Conservation (phyloP, 2,329 filamentous ascomycete species). For the Botryotinia narcissicola region DNA sequence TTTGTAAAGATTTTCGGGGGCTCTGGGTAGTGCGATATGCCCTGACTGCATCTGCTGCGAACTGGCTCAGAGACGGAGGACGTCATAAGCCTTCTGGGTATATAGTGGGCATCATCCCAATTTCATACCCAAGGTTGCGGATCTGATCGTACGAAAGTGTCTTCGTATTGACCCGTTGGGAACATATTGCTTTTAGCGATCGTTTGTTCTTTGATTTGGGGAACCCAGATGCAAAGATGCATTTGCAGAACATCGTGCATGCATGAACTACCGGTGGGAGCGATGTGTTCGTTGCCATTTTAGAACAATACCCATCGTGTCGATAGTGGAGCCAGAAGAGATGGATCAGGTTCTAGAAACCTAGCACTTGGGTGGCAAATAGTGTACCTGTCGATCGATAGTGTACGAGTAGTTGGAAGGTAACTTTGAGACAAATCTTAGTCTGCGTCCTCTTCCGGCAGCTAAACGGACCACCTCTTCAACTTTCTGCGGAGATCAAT, state of each 20-base stretch:
- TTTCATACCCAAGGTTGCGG: not conserved
- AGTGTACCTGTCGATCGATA: not conserved
- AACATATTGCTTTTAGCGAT: not conserved
- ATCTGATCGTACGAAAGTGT: not conserved
- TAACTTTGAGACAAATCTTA: not conserved
- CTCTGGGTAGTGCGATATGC: not conserved
- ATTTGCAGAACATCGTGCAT: constrained; percentile 3
- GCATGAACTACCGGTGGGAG: constrained; percentile 9
- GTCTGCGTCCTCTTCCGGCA: not conserved
- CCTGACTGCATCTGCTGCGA: not conserved
- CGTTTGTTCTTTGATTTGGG: not conserved
- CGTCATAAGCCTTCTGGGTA: not conserved
- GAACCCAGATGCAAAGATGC: not conserved
- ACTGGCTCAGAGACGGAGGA: not conserved
- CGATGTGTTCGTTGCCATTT: not conserved
- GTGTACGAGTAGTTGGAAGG: not conserved
- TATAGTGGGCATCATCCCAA: not conserved
- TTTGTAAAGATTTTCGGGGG: not conserved
- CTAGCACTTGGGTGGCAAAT: not conserved
- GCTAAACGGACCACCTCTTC: not conserved
- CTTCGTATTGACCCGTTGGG: not conserved
- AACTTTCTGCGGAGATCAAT: not conserved
- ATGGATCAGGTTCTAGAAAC: not conserved
- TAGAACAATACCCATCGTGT: not conserved
- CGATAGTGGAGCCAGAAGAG: not conserved